These are phyloP conservation scores for Pyricularia sp. DNA, from an alignment of 2,329 filamentous ascomycete genomes.

Conservation along the genomic window DNA sequence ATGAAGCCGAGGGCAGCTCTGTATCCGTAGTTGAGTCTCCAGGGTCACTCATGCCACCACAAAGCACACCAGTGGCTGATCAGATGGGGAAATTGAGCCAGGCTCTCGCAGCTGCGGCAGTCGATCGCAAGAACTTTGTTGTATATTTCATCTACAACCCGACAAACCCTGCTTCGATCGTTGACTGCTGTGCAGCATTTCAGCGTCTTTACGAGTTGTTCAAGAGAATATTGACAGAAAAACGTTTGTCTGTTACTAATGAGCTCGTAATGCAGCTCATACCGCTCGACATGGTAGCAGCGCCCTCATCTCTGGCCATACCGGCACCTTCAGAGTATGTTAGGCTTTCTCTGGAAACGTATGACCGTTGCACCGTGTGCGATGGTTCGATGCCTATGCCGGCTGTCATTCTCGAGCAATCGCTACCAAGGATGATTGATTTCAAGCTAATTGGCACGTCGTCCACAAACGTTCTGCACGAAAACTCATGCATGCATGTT, in stretches of 20 bases:
- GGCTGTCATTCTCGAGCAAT: slow-evolving; percentile 58
- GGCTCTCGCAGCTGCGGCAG: slow-evolving; percentile 27
- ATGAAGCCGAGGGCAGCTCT: slow-evolving; percentile 29
- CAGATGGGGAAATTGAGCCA: slow-evolving; percentile 35
- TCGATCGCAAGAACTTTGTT: slow-evolving; percentile 48
- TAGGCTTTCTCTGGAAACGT: slow-evolving; percentile 59
- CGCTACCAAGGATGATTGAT: slow-evolving; percentile 56
- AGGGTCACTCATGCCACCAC: slow-evolving; percentile 16
- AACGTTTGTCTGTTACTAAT: slow-evolving; percentile 33
- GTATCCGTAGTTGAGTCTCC: slow-evolving; percentile 25
- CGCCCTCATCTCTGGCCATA: slow-evolving; percentile 48
- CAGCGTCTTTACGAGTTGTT: slow-evolving; percentile 58
- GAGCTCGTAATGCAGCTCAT: slow-evolving; percentile 71
- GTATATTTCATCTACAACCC: slow-evolving; percentile 66
- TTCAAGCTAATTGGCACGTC: slow-evolving; percentile 59
- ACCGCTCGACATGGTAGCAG: slow-evolving; percentile 54
- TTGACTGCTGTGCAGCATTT: slow-evolving; percentile 62
- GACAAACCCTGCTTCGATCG: slow-evolving; percentile 43
- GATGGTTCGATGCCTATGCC: slow-evolving; percentile 48
- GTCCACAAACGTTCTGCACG: slow-evolving; percentile 59
- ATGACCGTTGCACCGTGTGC: slow-evolving; percentile 57
- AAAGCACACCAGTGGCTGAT: slow-evolving; percentile 32
- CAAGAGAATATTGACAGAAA: slow-evolving; percentile 33
- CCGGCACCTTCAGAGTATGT: slow-evolving; percentile 45
- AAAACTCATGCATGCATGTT: slow-evolving; percentile 70